Base-by-base conservation (phyloP, 192 early-diverging fungal genomes). In the Coemansia furcata region DNA sequence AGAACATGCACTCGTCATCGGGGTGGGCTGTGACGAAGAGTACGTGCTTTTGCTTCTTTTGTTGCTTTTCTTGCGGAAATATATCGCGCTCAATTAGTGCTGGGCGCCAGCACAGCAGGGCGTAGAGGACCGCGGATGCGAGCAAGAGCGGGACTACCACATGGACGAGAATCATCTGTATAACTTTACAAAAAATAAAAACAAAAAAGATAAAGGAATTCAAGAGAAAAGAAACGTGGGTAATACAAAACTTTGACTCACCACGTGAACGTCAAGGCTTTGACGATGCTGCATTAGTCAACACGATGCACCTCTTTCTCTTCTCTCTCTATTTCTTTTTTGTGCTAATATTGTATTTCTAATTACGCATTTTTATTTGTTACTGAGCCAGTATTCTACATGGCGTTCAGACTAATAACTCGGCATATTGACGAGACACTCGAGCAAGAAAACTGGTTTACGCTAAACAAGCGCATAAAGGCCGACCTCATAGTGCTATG, bases 1-100 rank as follows among this genome's bases (percentile, higher is more conserved):
- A 98, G 81, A 98, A 98, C 94, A 97, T 96, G 86, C 93, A 95
- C 68, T 98, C 97, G 76, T 98, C 97, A 84, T 98, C 97, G 0
- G 97, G 97, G 75, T 98, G 95, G 7, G 95, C 92, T 17, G 87
- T 94, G 14, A 94, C 80, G 15, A 96, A 73, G 6, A 93, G 82
- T 7, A 79, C 83, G 55, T 77, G 77, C 37, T 74, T 77, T 64
- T 75, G 69, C 40, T 62, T 63, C 54, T 80, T 80, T 35, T 46
- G 42, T 10, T 49, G 72, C 80, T 83, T 83, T 21, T 60, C 72
- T 40, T 43, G 19, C 3, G 72, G 75, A 8, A 78, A 64, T n/a
- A 83, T 54, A 2, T 62, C n/a, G 60, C 80, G 80, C 54, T 71
- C 61, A 15, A 74, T 57, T 14, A 78, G 67, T 40, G 55, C 43